These are phyloP conservation scores for Sedum album DNA, from an alignment of 164 flowering plant species.

Conservation along the genomic window DNA sequence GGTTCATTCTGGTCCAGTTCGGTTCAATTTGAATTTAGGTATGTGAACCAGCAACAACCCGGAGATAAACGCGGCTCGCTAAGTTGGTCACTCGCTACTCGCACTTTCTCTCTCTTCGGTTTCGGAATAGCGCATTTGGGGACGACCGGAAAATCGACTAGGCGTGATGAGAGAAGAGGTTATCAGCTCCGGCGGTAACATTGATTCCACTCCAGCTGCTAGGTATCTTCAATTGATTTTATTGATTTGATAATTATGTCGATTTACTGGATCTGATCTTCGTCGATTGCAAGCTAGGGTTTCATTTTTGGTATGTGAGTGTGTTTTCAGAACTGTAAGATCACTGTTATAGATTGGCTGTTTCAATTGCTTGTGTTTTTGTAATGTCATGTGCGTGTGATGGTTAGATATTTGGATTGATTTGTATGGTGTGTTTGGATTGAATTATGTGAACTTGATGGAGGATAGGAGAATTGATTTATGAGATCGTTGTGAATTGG, in stretches of 20 bases:
- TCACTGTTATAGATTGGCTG: no score
- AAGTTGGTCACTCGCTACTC: neutral
- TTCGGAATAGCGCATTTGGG: neutral
- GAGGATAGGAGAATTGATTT: no score
- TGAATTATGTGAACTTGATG: neutral
- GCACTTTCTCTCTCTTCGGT: neutral
- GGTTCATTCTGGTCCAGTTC: neutral
- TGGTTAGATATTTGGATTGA: no score
- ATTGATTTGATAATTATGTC: neutral
- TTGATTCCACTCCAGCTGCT: constrained; percentile 52
- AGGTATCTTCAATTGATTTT: constrained; percentile 26
- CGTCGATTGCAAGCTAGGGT: constrained; percentile 7
- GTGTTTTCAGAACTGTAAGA: neutral
- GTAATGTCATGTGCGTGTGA: no score
- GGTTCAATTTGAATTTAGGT: neutral
- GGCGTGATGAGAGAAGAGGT: constrained; percentile 53
- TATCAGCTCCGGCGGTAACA: constrained; percentile 42
- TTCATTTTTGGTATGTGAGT: neutral
- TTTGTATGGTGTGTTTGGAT: neutral
- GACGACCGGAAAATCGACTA: constrained; percentile 2
- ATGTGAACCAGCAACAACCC: neutral
- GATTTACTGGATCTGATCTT: constrained; percentile 5
- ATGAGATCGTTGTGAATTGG: no score
- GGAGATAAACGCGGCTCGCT: neutral
- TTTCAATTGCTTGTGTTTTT: neutral